Base-by-base conservation (phyloP, 139 green algal genomes). In the Tetradesmus lagerheimii region DNA sequence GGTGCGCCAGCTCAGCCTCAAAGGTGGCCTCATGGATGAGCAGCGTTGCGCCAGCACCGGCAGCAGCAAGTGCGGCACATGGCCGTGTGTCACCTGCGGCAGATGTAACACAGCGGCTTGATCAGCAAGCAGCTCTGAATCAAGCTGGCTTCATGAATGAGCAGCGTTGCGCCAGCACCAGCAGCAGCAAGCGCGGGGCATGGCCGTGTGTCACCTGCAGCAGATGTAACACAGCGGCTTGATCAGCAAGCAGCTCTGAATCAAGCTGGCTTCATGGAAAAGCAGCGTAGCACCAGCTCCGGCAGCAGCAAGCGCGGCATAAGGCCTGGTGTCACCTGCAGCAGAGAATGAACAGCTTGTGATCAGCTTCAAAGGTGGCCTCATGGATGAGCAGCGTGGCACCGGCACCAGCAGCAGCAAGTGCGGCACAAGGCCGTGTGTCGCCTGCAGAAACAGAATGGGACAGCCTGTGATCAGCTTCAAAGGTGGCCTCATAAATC, bases 141-240 rank as follows among this genome's bases (percentile, higher is more conserved):
- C n/a, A 99, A 99, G 1, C 98, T 99, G 27, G 98, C 98, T 92
- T 99, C 98, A 91, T 99, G 98, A 0, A 99, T 96, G 23, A 99
- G 91, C 64, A 99, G 67, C 1, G 95, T 98, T 12, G 97, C 98
- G 25, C 95, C 96, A 57, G 87, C 81, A 23, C 98, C 97, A 12
- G 96, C 96, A 27, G 93, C 64, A 38, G 95, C 90, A 38, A 99
- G 83, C 0, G 79, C 71, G 23, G 64, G 31, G 53, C 91, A 93
- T 4, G 93, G 93, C 31, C 93, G 87, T 0, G 93, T 95, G 85
- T 94, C 93, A 76, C 92, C 97, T 64, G 94, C 96, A 91, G 95
- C 41, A 98, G 71, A 18, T 1, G 78, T 1, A 45, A 37, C 41
- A 86, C n/a, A 34, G 9, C 27, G 14, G 43, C 5, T 50, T 50